A percentile compares a stretch with the other conserved stretches of the same genome.
Conservation (phyloP, 805 yeast genomes). For the Yamadazyma ubonensis region DNA sequence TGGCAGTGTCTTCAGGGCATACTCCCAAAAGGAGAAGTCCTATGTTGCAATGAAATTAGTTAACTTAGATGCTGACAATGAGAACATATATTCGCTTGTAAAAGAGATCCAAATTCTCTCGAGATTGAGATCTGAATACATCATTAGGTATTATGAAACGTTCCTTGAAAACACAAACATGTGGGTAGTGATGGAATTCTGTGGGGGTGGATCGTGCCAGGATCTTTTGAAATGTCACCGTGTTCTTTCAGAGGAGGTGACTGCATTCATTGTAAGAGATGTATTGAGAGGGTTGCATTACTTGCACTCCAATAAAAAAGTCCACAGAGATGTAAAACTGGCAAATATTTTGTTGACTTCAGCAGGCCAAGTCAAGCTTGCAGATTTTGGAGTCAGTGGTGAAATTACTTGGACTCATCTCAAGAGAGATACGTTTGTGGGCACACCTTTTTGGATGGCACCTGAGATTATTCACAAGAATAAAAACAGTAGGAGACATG, state of each 20-base stretch:
- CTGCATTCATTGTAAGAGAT: conserved; percentile 60
- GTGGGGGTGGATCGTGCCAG: conserved; percentile 92
- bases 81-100: conserved; percentile 66
- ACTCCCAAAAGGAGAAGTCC: conserved; percentile 32
- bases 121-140: conserved; percentile 59
- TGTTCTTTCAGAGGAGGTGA: conserved; percentile 55
- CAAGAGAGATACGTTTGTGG: conserved; percentile 76
- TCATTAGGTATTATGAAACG: conserved; percentile 64
- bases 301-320: conserved; percentile 69
- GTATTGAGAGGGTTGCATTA: conserved; percentile 71
- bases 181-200: conserved; percentile 93
- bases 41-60: conserved; percentile 85
- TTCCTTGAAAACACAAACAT: conserved; percentile 62
- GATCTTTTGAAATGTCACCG: conserved; percentile 63
- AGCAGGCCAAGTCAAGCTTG: conserved; percentile 71
- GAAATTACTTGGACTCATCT: conserved; percentile 59
- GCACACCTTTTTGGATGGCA: conserved; percentile 99
- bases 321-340: conserved; percentile 88
- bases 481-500: conserved; percentile 55
- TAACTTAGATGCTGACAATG: conserved; percentile 74
- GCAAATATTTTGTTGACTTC: conserved; percentile 81
- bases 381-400: conserved; percentile 93
- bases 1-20: conserved; percentile 80
- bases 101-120: conserved; percentile 79
- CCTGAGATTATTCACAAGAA: conserved; percentile 75